Conservation (phyloP, 805 yeast species). For the Candida ascalaphidarum region DNA sequence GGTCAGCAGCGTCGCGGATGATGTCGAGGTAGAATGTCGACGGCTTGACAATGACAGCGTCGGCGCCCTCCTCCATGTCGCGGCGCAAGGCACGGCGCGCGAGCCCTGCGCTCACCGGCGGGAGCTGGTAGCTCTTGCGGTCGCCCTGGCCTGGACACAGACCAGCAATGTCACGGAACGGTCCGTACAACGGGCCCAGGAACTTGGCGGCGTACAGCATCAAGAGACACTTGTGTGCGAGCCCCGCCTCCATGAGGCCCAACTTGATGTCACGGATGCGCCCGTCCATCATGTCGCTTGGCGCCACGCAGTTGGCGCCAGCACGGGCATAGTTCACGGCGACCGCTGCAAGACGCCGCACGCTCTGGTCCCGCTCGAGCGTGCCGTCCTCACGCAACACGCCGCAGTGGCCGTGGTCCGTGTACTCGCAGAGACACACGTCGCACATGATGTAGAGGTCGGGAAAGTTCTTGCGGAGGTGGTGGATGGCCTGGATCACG, state of each 20-base stretch:
- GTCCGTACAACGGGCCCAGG: constrained; percentile 86
- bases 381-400: constrained; percentile 80
- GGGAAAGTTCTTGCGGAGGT: constrained; percentile 61
- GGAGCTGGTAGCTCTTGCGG: constrained; percentile 87
- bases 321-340: constrained; percentile 94
- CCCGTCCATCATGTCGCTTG: constrained; percentile 97
- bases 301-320: constrained; percentile 94
- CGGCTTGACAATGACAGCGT: constrained; percentile 92
- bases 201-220: constrained; percentile 95
- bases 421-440: constrained; percentile 94
- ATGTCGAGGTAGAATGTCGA: constrained; percentile 92
- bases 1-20: constrained; percentile 76
- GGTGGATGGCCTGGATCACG: constrained; percentile 71
- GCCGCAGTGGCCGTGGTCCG: constrained; percentile 98
- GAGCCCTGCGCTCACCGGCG: constrained; percentile 85
- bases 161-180: constrained; percentile 96
- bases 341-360: constrained; percentile 81
- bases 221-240: constrained; percentile 83
- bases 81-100: constrained; percentile 87
- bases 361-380: constrained; percentile 66
- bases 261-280: constrained; percentile 79
- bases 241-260: constrained; percentile 69
- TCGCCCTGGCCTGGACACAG: constrained; percentile 86
- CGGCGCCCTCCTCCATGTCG: constrained; percentile 89
- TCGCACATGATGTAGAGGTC: constrained; percentile 84